Evolutionary conservation across 2,329 filamentous ascomycete species (phyloP).

Genomic region (Aspergillus pseudoviridinutans): DNA sequence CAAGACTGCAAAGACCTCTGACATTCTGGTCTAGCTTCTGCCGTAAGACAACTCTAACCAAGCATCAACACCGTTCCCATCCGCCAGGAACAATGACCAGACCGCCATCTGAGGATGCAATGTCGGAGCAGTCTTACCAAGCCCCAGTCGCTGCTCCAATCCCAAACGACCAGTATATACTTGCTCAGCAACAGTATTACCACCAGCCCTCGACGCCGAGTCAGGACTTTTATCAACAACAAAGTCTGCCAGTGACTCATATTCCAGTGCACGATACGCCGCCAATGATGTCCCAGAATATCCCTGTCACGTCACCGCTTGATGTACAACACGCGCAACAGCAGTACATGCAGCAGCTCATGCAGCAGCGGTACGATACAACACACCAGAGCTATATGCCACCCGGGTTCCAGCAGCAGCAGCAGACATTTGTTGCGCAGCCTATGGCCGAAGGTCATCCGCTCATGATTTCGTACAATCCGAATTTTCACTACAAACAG

Average conservation of each 20-base stretch:
- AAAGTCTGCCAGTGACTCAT: constrained; percentile 28
- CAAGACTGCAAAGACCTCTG: neutral
- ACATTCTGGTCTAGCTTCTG: constrained; percentile 30
- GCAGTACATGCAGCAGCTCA: constrained; percentile 32
- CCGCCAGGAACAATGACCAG: constrained; percentile 30
- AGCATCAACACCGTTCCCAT: constrained; percentile 39
- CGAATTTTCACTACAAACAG: constrained; percentile 32
- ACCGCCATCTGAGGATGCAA: constrained; percentile 34
- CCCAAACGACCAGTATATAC: constrained; percentile 33
- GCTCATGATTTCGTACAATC: constrained; percentile 31
- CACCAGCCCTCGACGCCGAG: constrained; percentile 29
- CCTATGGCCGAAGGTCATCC: constrained; percentile 28
- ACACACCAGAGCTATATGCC: neutral
- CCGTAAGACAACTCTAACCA: constrained; percentile 40
- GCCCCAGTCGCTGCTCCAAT: constrained; percentile 26
- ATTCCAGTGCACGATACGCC: constrained; percentile 28
- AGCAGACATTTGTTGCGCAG: constrained; percentile 23
- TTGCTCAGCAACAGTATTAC: constrained; percentile 35
- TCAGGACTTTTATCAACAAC: constrained; percentile 36
- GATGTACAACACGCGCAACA: constrained; percentile 27
- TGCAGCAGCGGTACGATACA: constrained; percentile 26
- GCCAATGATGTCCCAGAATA: constrained; percentile 27
- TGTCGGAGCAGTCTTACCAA: constrained; percentile 36
- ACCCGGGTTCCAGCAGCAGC: constrained; percentile 22
- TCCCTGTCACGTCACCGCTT: constrained; percentile 28